Evolutionary conservation across 495 filamentous ascomycete genomes (phyloP), one percentile per base, ranked within the genome.

Genomic region (Penicillium daleae): DNA sequence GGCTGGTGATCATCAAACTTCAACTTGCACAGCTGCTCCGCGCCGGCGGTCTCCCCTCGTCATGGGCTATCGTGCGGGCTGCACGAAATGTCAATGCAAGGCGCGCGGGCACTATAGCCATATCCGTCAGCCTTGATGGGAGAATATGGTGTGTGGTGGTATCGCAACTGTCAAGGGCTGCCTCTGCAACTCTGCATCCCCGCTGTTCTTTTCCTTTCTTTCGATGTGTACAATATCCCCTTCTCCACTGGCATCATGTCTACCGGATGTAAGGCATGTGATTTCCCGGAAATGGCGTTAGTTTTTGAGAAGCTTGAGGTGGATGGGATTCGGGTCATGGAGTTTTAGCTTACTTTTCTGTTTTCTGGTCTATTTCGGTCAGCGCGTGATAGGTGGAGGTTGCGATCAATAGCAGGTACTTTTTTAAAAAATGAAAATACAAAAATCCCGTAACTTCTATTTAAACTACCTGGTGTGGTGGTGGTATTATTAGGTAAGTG

Each of bases 51-150:
- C 83, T 64, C 82, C 83, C 31, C 87, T 96, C 67, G 88, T 86
- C 62, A 93, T 97, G 87, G 92, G 92, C 21, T 95, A 89, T 75
- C 82, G 92, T 42, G 86, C 88, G 13, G 91, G 94, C 73, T 97
- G 92, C 74, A 91, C 93, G 57, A 94, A 94, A 76, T 97, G 92
- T 73, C 83, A 82, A 54, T 80, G 80, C 66, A 89, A 86, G 73
- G 88, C 94, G 31, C 92, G 92, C 0, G 92, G 92, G 0, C 92
- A 97, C 73, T 94, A 93, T 66, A 93, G 89, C 67, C 92, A 97
- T 74, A 92, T 94, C 50, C 85, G 91, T 39, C 68, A 71, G 12
- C 6, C 19, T 59, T 59, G 44, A 59, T 29, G 4, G 12, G 6
- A 27, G 10, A 12, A 33, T 6, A 4, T 8, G 31, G 31, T 12